These are phyloP conservation scores for Rhodotorula mucilaginosa DNA, from an alignment of 1,284 basidiomycete species.

Conservation along the genomic window DNA sequence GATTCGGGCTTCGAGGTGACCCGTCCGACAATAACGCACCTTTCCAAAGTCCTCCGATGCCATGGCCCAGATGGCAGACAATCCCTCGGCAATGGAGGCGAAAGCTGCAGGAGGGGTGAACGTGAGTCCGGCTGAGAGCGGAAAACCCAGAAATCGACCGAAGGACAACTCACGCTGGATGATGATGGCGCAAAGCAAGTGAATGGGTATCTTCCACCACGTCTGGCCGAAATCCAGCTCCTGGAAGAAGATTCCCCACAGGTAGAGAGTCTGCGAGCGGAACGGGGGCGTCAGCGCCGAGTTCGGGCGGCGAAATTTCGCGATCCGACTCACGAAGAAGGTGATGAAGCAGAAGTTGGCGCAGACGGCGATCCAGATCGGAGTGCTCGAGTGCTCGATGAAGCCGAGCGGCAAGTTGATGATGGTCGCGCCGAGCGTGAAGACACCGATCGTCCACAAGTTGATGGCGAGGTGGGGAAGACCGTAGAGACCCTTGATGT, in stretches of 20 bases:
- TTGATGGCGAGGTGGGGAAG: conserved; percentile 52
- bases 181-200: conserved; percentile 47
- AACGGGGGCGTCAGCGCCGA: conserved; percentile 19
- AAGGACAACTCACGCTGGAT: conserved; percentile 40
- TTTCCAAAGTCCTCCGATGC: conserved; percentile 43
- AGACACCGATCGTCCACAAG: conserved; percentile 52
- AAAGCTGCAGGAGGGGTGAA: conserved; percentile 26
- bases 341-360: conserved; percentile 52
- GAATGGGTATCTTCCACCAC: conserved; percentile 46
- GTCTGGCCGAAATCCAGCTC: conserved; percentile 48
- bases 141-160: neutral
- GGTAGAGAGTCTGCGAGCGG: conserved; percentile 45
- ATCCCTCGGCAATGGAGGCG: conserved; percentile 50
- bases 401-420: conserved; percentile 51
- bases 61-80: conserved; percentile 51
- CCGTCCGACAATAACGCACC: neutral
- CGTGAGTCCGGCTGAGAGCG: neutral
- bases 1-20: too few relatives aligned
- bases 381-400: conserved; percentile 47
- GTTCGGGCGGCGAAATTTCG: conserved; percentile 36
- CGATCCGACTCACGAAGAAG: conserved; percentile 47
- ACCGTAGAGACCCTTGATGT: conserved; percentile 49
- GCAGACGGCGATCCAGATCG: conserved; percentile 50
- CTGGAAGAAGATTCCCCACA: conserved; percentile 43
- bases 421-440: conserved; percentile 50